Evolutionary conservation across 225 moss, liverwort and hornwort species (phyloP).

Genomic region (Physcomitrium patens): DNA sequence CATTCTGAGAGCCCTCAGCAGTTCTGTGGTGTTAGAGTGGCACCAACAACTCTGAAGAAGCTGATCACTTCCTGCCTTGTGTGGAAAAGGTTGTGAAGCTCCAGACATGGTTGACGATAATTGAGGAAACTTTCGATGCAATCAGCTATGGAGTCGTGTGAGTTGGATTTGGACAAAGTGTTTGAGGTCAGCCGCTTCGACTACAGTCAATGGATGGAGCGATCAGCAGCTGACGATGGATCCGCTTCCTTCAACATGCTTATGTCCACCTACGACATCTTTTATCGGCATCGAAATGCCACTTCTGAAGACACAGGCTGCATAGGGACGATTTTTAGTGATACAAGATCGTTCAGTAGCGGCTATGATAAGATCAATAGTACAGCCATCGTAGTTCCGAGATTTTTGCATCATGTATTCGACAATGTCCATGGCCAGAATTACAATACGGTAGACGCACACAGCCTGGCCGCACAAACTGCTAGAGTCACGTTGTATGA

Average conservation of each 20-base stretch:
- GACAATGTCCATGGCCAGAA: conserved; percentile 22
- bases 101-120: neutral
- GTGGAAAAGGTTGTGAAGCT: neutral
- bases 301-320: conserved; percentile 23
- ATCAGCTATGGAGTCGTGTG: conserved; percentile 27
- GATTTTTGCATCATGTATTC: conserved; percentile 9
- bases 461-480: neutral
- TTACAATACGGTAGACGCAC: conserved; percentile 20
- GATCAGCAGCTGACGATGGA: conserved; percentile 24
- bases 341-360: conserved; percentile 16
- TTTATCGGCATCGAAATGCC: conserved; percentile 20
- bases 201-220: conserved; percentile 41
- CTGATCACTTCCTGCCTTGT: neutral
- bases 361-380: conserved; percentile 17
- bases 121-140: neutral
- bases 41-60: neutral
- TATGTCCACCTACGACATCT: conserved; percentile 40
- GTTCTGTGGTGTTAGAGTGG: neutral
- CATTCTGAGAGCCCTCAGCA: too few relatives aligned
- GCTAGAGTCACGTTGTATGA: conserved; percentile 17
- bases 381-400: conserved; percentile 9
- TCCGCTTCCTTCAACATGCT: conserved; percentile 31
- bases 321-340: neutral
- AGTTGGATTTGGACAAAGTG: conserved; percentile 29
- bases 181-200: conserved; percentile 37